Evolutionary conservation across 331 rosid genomes (phyloP).

Genomic region (Spiraea crenata): DNA sequence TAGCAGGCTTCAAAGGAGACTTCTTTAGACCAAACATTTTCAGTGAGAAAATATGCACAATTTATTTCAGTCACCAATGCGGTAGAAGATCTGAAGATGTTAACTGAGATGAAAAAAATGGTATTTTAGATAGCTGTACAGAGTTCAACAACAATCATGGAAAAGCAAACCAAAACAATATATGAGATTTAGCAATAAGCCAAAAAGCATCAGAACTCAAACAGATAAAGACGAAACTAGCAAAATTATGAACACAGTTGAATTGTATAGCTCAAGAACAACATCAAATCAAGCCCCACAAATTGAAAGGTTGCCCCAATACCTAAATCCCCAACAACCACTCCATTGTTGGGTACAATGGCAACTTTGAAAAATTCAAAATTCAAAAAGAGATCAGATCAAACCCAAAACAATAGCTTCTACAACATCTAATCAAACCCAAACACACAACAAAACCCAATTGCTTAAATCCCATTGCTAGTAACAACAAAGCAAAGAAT

Average conservation of each 20-base stretch:
- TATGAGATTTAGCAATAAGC: slow-evolving; percentile 9
- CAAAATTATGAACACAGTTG: background rate
- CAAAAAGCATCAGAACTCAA: slow-evolving; percentile 3
- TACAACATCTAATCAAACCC: background rate
- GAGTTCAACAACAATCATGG: slow-evolving; percentile 41
- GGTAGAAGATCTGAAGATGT: slow-evolving; percentile 16
- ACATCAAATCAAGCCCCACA: slow-evolving; percentile 16
- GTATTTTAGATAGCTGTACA: slow-evolving; percentile 11
- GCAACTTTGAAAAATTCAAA: background rate
- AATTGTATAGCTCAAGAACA: background rate
- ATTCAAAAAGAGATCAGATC: background rate
- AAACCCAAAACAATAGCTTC: slow-evolving; percentile 4
- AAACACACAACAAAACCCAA: background rate
- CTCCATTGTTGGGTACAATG: background rate
- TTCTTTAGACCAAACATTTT: slow-evolving; percentile 72
- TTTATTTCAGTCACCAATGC: slow-evolving; percentile 1
- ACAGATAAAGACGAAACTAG: background rate
- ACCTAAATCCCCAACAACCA: slow-evolving; percentile 3
- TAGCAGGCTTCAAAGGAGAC: slow-evolving; percentile 56
- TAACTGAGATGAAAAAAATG: slow-evolving; percentile 20
- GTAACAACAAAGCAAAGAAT: slow-evolving; percentile 16
- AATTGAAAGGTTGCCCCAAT: slow-evolving; percentile 1
- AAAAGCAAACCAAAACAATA: slow-evolving; percentile 29
- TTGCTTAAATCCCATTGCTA: background rate
- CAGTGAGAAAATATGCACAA: slow-evolving; percentile 23